Base-by-base conservation (phyloP, 164 flowering plant species). In the Taxillus chinensis region DNA sequence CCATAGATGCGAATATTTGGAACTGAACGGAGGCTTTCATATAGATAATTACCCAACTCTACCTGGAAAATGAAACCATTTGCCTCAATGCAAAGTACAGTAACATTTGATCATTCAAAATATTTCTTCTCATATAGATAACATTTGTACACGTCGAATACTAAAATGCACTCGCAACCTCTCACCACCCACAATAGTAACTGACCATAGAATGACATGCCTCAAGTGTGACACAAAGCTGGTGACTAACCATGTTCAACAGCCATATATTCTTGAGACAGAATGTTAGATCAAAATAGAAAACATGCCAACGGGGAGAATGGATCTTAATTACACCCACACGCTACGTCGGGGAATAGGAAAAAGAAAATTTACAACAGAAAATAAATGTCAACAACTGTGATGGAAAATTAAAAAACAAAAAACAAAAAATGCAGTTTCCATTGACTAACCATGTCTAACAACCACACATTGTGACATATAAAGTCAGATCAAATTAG, bases 1-100 rank as follows among this genome's bases (percentile, higher is more conserved):
- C 98, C 98, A 71, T 93, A 93, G 46, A 93, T 73, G 51, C 72
- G 87, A 57, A 90, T 62, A 56, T 64, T 65, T 9, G 89, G 85
- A 42, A 93, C 70, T 7, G 86, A 65, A 15, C 42, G 37, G 39
- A 93, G 84, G 55, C 76, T 77, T 60, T 80, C 83, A 59, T 93
- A 86, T 38, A 93, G 75, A 72, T 92, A 84, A 45, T 74, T 74
- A 16, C 82, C 84, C 66, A 93, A 72, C 60, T 86, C 88, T 39
- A 75, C 57, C 98, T 92, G 84, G 37, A 69, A 41, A 57, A 12
- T 27, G 8, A 57, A 54, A 37, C 8, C 14, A 16, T 48, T 8
- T 65, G 11, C 14, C 53, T 48, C 38, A 59, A 41, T 37, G 53
- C 4, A 50, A 2, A 14, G 13, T 48, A 39, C 13, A 5, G 53